Percentiles rank a stretch among this genome's conserved stretches.
Conservation (phyloP, 768 basidiomycete species). For the Candolleomyces aberdarensis region DNA sequence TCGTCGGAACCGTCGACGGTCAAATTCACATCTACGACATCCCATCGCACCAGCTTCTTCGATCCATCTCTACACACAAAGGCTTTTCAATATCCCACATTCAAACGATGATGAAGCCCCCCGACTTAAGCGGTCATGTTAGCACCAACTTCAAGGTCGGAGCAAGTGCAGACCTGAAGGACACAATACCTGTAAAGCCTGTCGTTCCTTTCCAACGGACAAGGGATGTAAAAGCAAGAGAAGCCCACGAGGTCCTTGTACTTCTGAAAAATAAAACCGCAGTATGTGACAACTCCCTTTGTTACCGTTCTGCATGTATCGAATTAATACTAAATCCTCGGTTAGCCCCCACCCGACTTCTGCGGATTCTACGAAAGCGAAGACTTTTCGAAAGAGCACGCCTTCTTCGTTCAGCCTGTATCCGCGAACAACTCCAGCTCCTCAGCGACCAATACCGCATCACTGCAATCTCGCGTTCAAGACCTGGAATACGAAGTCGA, state of each 20-base stretch:
- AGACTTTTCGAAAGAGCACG: conserved; percentile 64
- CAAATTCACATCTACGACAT: conserved; percentile 81
- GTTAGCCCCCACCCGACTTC: conserved; percentile 6
- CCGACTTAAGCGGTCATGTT: conserved; percentile 82
- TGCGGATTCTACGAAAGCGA: conserved; percentile 23
- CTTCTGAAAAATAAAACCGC: conserved; percentile 50
- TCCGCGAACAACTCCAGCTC: conserved; percentile 16
- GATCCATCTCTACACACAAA: conserved; percentile 73
- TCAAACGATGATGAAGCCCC: conserved; percentile 77
- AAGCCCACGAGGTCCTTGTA: conserved; percentile 67
- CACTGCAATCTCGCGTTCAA: conserved; percentile 53
- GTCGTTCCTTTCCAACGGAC: conserved; percentile 72
- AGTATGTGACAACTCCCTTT: conserved; percentile 6
- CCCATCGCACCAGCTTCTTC: conserved; percentile 85
- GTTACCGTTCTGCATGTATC: conserved; percentile 3
- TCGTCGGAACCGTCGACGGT: conserved; percentile 78
- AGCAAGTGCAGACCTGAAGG: conserved; percentile 42
- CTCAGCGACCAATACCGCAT: conserved; percentile 29
- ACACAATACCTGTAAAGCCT: conserved; percentile 62
- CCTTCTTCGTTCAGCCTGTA: conserved; percentile 56
- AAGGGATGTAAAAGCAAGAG: conserved; percentile 62
- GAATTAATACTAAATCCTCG: background rate
- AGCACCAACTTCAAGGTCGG: conserved; percentile 47
- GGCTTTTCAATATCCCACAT: conserved; percentile 70
- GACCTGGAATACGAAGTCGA: conserved; percentile 75